phyloP scores from a whole-genome alignment of 2,329 filamentous ascomycete genomes.

The Aspergillus brasiliensis region DNA sequence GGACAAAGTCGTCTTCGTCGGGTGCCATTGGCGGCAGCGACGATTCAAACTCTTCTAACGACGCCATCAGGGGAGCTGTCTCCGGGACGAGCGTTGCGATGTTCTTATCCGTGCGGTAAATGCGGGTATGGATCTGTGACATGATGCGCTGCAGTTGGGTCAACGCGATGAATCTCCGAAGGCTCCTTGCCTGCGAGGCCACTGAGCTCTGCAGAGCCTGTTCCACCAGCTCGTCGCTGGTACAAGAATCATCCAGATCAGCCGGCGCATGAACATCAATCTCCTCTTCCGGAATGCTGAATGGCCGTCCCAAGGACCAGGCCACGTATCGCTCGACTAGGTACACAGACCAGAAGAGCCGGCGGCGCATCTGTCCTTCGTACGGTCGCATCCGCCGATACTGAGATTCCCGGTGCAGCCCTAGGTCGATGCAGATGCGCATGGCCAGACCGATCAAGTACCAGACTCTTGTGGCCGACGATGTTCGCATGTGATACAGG shows the following conservation, averaged over 20 bases:
- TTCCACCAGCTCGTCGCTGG: neutral
- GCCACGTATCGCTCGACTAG: slow-evolving; percentile 31
- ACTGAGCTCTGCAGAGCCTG: neutral
- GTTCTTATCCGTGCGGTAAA: slow-evolving; percentile 22
- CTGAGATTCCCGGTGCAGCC: slow-evolving; percentile 23
- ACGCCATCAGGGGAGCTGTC: slow-evolving; percentile 14
- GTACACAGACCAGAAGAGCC: slow-evolving; percentile 39
- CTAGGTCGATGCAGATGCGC: slow-evolving; percentile 30
- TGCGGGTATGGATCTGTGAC: slow-evolving; percentile 17
- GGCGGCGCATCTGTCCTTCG: slow-evolving; percentile 21
- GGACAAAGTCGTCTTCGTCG: slow-evolving; percentile 21
- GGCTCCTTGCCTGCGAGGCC: neutral
- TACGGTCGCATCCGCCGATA: slow-evolving; percentile 17
- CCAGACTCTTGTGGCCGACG: slow-evolving; percentile 27
- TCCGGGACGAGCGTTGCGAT: slow-evolving; percentile 6
- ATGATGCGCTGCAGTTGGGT: slow-evolving; percentile 22
- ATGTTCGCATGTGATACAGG: slow-evolving; percentile 27
- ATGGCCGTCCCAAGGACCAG: slow-evolving; percentile 33
- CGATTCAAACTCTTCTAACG: slow-evolving; percentile 17
- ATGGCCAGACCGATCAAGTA: slow-evolving; percentile 30
- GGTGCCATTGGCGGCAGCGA: slow-evolving; percentile 12
- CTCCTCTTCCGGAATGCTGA: slow-evolving; percentile 37
- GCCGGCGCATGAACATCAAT: slow-evolving; percentile 29
- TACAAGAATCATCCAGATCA: slow-evolving; percentile 17
- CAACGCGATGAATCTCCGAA: slow-evolving; percentile 15